Evolutionary conservation across 352 stramenopile genomes (phyloP).

Genomic region (Phytophthora megakarya): DNA sequence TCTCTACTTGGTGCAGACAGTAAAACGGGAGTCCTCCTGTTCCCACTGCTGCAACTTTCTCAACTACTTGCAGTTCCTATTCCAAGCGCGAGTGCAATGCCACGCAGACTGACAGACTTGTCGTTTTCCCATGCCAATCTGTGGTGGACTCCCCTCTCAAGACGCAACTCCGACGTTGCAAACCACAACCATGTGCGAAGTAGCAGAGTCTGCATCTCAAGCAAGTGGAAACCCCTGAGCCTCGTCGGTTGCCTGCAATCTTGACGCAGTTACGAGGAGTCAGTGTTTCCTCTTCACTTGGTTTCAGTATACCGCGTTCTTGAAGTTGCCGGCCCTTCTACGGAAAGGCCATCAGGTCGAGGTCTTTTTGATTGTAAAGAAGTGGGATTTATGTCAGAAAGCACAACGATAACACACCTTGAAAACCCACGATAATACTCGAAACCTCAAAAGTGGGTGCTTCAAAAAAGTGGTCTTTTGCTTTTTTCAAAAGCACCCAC

Average conservation of each 20-base stretch:
- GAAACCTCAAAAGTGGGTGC: too few species aligned
- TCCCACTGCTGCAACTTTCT: background rate
- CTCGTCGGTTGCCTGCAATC: slow-evolving; percentile 6
- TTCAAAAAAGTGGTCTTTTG: slow-evolving; percentile 25
- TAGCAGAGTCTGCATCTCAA: background rate
- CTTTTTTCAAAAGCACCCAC: too few species aligned
- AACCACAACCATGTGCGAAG: slow-evolving; percentile 7
- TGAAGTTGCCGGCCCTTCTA: slow-evolving; percentile 40
- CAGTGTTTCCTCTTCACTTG: slow-evolving; percentile 27
- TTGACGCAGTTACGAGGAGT: slow-evolving; percentile 2
- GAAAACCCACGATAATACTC: too few species aligned
- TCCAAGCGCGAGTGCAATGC: background rate
- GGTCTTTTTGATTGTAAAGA: too few species aligned
- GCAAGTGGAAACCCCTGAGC: slow-evolving; percentile 13
- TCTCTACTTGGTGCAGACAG: background rate
- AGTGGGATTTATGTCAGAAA: too few species aligned
- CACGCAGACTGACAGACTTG: background rate
- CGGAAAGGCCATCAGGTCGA: too few species aligned
- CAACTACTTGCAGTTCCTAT: background rate
- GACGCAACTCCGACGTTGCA: background rate
- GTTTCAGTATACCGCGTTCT: slow-evolving; percentile 30
- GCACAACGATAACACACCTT: too few species aligned
- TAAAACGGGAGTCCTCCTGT: slow-evolving; percentile 4
- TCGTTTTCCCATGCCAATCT: slow-evolving; percentile 9
- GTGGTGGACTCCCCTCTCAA: background rate